Evolutionary conservation across 345 rosid species (phyloP), one percentile per base, ranked within the genome.

Genomic region (Chamaenerion angustifolium): DNA sequence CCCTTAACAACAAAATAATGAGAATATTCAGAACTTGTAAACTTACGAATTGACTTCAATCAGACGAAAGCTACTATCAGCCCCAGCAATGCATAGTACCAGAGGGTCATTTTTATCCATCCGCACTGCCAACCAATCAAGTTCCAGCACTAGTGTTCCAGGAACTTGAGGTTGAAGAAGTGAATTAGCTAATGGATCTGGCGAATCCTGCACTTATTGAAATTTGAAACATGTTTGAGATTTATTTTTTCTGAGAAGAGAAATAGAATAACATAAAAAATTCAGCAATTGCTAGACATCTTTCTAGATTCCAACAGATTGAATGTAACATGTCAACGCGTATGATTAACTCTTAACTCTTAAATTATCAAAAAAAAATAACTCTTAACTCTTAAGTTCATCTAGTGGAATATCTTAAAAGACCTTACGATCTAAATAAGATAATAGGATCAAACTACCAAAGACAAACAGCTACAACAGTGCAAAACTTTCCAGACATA

Each of bases 31-130:
- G 40, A 42, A 25, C 8, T 23, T 40, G 12, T 55, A 27, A 53
- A 73, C 98, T 60, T 81, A 90, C 98, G 68, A 60, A 55, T 68
- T 77, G 68, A 86, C 79, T 65, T 86, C 96, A 58, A 86, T 66
- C 49, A 90, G 84, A 57, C 98, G 93, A 65, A 86, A 83, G 71
- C 89, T 86, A 65, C 98, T 71, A 73, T 90, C 98, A 68, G 96
- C 96, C 68, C 95, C 98, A 69, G 94, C 98, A 10, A 90, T 65
- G 71, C 96, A 90, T 48, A 90, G 68, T 57, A 86, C 82, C 60
- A 90, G 77, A 4, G 96, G 98, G 43, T 90, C 96, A 65, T 63
- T 72, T 71, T 68, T 90, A 60, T 82, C 78, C 48, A 72, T 72
- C 64, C 98, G 73, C 67, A 79, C 52, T 51, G 92, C 83, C 77